A percentile compares a stretch with the other conserved stretches of the same genome.
phyloP scores from a whole-genome alignment of 1,284 basidiomycete species.

The Fomitiporia mediterranea region DNA sequence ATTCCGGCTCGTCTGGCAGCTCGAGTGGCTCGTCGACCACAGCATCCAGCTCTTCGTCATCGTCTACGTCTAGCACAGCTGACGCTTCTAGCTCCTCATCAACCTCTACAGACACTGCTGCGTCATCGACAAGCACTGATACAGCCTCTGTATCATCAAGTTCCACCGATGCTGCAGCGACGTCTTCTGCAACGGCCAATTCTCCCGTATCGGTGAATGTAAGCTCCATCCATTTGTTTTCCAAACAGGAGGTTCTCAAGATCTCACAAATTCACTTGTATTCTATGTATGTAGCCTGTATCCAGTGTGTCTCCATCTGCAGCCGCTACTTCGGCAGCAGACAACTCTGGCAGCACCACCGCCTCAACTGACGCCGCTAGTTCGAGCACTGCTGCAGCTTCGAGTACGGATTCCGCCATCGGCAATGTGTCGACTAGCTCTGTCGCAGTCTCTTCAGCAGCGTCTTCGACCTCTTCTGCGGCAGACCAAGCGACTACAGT shows the following conservation, averaged over 20 bases:
- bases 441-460: not conserved
- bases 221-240: not conserved
- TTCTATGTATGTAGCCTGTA: conserved; percentile 11
- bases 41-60: conserved; percentile 13
- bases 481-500: conserved; percentile 19
- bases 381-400: not conserved
- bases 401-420: conserved; percentile 6
- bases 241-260: not conserved
- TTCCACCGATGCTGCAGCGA: not conserved
- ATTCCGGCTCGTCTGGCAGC: conserved; percentile 6
- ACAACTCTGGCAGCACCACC: not conserved
- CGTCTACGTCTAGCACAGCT: conserved; percentile 2
- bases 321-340: conserved; percentile 1
- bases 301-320: conserved; percentile 17
- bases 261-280: not conserved
- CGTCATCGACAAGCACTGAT: not conserved
- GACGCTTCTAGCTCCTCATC: not conserved
- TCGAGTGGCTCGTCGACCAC: conserved; percentile 16
- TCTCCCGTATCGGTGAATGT: conserved; percentile 9
- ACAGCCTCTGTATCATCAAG: conserved; percentile 7
- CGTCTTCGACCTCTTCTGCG: conserved; percentile 21
- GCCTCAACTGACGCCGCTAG: not conserved
- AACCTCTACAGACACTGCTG: not conserved
- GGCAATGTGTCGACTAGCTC: not conserved
- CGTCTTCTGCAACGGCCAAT: not conserved